These are phyloP conservation scores for Solanum habrochaites DNA, from an alignment of 257 asterid species.

Conservation along the genomic window DNA sequence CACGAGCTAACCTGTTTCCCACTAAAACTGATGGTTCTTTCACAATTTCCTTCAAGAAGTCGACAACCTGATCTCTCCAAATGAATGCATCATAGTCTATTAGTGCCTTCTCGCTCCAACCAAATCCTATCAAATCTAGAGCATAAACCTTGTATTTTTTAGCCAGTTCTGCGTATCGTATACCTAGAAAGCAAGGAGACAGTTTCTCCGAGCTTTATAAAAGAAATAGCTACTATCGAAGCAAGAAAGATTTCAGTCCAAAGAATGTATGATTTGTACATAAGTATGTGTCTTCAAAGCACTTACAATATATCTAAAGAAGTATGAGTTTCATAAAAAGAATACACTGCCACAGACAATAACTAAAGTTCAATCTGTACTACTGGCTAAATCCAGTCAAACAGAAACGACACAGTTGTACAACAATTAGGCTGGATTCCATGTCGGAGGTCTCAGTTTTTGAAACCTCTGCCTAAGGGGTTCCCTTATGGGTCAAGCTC, in stretches of 20 bases:
- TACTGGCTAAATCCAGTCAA: neutral
- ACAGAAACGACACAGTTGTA: neutral
- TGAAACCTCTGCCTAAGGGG: no score
- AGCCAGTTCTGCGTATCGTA: constrained; percentile 84
- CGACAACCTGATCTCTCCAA: constrained; percentile 93
- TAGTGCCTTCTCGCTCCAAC: constrained; percentile 99
- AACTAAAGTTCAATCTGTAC: neutral
- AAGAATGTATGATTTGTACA: no score
- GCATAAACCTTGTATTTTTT: constrained; percentile 85
- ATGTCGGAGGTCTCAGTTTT: no score
- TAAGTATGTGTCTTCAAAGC: neutral
- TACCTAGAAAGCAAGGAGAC: constrained; percentile 29
- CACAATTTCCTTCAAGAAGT: constrained; percentile 72
- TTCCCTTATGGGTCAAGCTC: no score
- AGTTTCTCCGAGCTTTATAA: neutral
- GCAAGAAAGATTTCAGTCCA: neutral
- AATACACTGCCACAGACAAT: neutral
- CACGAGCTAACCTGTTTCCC: constrained; percentile 59
- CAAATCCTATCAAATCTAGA: constrained; percentile 81
- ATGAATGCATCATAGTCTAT: constrained; percentile 78
- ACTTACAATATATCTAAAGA: neutral
- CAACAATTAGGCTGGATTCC: neutral
- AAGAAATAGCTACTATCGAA: neutral
- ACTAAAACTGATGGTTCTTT: constrained; percentile 83
- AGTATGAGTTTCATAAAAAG: neutral